These are phyloP conservation scores for Claviceps sp. DNA, from an alignment of 2,329 filamentous ascomycete genomes.

Conservation along the genomic window DNA sequence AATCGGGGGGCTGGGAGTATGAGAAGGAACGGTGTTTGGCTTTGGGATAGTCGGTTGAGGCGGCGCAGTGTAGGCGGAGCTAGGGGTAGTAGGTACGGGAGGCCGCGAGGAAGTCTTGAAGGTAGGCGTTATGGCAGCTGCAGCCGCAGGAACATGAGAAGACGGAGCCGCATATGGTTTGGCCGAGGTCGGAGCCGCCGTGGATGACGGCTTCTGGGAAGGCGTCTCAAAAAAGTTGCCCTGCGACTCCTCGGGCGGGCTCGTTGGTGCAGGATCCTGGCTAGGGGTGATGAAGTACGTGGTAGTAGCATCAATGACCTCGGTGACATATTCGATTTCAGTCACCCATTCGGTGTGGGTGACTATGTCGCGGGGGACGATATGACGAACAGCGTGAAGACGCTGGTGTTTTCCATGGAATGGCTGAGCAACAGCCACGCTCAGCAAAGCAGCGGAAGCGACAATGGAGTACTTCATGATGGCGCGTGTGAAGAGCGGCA, in stretches of 20 bases:
- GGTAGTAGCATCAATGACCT: slow-evolving; percentile 33
- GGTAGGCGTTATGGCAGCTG: slow-evolving; percentile 13
- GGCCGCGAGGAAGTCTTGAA: slow-evolving; percentile 12
- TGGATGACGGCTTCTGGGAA: slow-evolving; percentile 1
- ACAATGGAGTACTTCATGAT: slow-evolving; percentile 28
- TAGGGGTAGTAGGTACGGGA: slow-evolving; percentile 4
- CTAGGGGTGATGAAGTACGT: slow-evolving; percentile 30
- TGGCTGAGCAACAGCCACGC: slow-evolving; percentile 37
- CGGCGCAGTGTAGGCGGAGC: slow-evolving; percentile 7
- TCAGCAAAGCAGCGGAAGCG: slow-evolving; percentile 21
- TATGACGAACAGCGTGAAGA: slow-evolving; percentile 15
- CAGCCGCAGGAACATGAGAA: slow-evolving; percentile 11
- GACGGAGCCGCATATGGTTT: slow-evolving; percentile 5
- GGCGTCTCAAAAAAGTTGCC: slow-evolving; percentile 19
- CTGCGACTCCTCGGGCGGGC: slow-evolving; percentile 10
- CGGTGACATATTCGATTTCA: slow-evolving; percentile 31
- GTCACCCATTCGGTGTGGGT: slow-evolving; percentile 39
- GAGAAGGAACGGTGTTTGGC: slow-evolving; percentile 3
- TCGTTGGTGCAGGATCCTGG: slow-evolving; percentile 14
- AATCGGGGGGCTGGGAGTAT: slow-evolving; percentile 7
- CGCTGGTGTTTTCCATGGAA: slow-evolving; percentile 25
- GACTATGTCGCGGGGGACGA: slow-evolving; percentile 25
- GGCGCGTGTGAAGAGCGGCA: not conserved
- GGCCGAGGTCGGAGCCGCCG: slow-evolving; percentile 9
- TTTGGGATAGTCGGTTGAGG: slow-evolving; percentile 6